Evolutionary conservation across 306 rosid genomes (phyloP).

Genomic region (Pyrus betulifolia): DNA sequence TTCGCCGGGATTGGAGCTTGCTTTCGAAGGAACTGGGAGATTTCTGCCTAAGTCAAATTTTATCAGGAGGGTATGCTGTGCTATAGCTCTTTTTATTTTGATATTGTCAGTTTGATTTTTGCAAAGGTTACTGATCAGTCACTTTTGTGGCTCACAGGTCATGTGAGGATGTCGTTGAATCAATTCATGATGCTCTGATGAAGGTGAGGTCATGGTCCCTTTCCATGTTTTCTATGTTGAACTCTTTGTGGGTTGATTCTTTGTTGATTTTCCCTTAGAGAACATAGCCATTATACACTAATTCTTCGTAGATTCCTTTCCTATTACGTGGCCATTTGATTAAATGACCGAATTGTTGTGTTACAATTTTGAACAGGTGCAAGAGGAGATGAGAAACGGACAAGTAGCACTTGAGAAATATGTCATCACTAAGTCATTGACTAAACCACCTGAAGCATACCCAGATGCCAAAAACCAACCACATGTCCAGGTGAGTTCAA

Average conservation of each 20-base stretch:
- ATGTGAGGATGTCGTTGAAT: constrained; percentile 89
- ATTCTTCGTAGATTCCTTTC: not conserved
- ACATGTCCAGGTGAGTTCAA: constrained; percentile 75
- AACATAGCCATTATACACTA: not conserved
- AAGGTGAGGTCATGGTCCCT: constrained; percentile 47
- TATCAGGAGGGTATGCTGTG: constrained; percentile 82
- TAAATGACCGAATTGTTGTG: not conserved
- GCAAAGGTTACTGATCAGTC: constrained; percentile 4
- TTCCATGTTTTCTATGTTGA: constrained; percentile 1
- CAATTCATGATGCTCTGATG: constrained; percentile 77
- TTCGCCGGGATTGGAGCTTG: constrained; percentile 96
- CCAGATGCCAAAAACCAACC: constrained; percentile 99
- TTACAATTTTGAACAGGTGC: constrained; percentile 46
- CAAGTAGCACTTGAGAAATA: constrained; percentile 77
- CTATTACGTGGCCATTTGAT: not conserved
- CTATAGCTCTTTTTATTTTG: not conserved
- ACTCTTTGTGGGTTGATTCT: not conserved
- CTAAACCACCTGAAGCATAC: constrained; percentile 90
- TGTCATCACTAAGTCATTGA: constrained; percentile 83
- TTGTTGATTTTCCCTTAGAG: not conserved
- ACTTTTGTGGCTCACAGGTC: constrained; percentile 40
- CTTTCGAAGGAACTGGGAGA: constrained; percentile 92
- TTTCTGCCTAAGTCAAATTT: constrained; percentile 81
- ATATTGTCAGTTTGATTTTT: not conserved
- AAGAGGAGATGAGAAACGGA: constrained; percentile 92